Evolutionary conservation across 192 early-diverging fungal species (phyloP).

Genomic region (Spizellomyces punctatus): DNA sequence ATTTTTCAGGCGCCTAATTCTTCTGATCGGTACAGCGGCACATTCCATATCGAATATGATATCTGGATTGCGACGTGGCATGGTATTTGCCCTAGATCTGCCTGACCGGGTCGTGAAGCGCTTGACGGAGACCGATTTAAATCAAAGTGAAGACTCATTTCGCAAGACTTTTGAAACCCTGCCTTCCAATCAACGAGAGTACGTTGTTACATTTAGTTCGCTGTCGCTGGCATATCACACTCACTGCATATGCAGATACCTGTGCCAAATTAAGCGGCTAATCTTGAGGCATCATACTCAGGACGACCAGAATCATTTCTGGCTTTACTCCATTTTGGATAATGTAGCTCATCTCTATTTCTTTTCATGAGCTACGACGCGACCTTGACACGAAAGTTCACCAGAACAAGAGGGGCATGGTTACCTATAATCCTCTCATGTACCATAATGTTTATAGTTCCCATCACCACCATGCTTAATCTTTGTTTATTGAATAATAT

Average conservation of each 20-base stretch:
- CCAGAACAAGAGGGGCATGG: no score
- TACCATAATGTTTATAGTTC: no score
- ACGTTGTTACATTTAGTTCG: background rate
- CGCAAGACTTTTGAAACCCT: conserved; percentile 30
- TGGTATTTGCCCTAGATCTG: conserved; percentile 42
- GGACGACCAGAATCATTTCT: conserved; percentile 11
- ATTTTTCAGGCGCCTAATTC: no score
- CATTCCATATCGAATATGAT: conserved; percentile 26
- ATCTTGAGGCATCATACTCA: conserved; percentile 21
- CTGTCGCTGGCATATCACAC: no score
- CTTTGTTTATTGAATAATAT: background rate
- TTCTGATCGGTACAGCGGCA: conserved; percentile 2
- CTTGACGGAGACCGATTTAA: conserved; percentile 28
- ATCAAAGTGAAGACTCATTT: conserved; percentile 43
- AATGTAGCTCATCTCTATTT: no score
- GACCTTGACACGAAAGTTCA: no score
- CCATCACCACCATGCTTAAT: no score
- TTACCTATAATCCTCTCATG: no score
- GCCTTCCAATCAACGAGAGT: conserved; percentile 38
- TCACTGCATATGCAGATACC: background rate
- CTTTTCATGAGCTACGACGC: no score
- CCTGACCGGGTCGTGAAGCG: conserved; percentile 25
- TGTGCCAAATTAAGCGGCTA: conserved; percentile 26
- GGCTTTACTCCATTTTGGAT: conserved; percentile 5
- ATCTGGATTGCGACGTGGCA: conserved; percentile 15